Evolutionary conservation across 495 filamentous ascomycete genomes (phyloP).

Genomic region (Penicillium angulare): DNA sequence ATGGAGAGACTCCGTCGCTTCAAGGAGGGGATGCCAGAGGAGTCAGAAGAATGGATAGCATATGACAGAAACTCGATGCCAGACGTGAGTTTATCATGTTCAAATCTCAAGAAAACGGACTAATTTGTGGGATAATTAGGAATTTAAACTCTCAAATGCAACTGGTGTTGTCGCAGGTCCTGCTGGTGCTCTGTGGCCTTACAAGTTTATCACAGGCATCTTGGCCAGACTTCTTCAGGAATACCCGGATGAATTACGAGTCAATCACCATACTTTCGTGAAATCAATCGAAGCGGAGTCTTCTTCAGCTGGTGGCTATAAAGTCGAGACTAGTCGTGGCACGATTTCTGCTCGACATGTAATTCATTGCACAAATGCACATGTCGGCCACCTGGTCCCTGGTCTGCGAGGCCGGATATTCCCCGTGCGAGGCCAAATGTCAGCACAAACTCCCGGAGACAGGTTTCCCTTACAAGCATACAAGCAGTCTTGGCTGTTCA

Average conservation of each 20-base stretch:
- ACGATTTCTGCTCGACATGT: constrained; percentile 55
- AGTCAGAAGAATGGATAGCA: constrained; percentile 27
- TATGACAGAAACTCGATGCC: constrained; percentile 25
- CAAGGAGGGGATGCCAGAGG: constrained; percentile 30
- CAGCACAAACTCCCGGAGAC: constrained; percentile 58
- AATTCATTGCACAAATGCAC: constrained; percentile 76
- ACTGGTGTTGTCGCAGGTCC: constrained; percentile 41
- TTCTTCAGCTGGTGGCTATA: constrained; percentile 11
- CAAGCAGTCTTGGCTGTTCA: constrained; percentile 37
- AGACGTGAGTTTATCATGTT: constrained; percentile 13
- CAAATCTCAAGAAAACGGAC: neutral
- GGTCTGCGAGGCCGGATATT: constrained; percentile 67
- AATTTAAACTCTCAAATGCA: constrained; percentile 42
- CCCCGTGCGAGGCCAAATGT: constrained; percentile 62
- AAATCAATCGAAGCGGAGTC: constrained; percentile 32
- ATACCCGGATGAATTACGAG: constrained; percentile 49
- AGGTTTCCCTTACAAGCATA: constrained; percentile 28
- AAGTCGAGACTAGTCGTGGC: constrained; percentile 63
- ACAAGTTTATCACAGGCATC: constrained; percentile 69
- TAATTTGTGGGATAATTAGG: constrained; percentile 5
- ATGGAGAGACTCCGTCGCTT: constrained; percentile 22
- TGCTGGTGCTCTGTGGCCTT: constrained; percentile 68
- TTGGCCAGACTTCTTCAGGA: constrained; percentile 54
- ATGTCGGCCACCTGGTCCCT: constrained; percentile 71
- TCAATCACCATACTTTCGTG: constrained; percentile 74